Percentiles rank a stretch among this genome's conserved stretches.
phyloP scores from a whole-genome alignment of 1,284 basidiomycete species.

The Pseudozyma tsukubaensis region DNA sequence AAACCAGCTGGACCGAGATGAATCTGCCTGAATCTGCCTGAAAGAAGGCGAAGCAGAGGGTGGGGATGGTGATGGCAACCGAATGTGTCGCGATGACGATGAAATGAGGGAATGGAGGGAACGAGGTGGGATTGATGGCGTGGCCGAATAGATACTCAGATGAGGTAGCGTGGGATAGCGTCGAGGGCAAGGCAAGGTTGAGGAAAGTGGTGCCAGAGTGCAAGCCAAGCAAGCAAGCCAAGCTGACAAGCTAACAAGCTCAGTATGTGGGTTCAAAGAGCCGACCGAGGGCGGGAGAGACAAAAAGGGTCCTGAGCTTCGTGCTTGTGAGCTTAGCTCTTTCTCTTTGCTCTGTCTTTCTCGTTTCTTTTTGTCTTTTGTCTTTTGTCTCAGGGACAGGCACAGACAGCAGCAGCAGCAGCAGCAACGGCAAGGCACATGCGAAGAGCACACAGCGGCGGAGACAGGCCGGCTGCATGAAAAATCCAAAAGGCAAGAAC shows the following conservation, averaged over 20 bases:
- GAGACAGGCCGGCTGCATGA: not conserved
- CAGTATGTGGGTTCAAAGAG: not conserved
- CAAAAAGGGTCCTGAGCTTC: not conserved
- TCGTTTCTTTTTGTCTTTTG: too few relatives aligned
- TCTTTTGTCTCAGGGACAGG: too few relatives aligned
- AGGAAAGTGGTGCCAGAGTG: not conserved
- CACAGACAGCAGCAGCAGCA: not conserved
- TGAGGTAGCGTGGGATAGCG: not conserved
- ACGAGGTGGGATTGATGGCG: not conserved
- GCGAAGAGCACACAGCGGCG: not conserved
- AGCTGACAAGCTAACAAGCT: too few relatives aligned
- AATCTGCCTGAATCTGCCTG: not conserved
- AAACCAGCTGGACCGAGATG: too few relatives aligned
- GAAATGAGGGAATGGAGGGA: not conserved
- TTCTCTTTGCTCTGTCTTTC: too few relatives aligned
- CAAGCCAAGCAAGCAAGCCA: not conserved
- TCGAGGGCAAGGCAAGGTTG: not conserved
- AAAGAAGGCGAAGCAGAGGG: not conserved
- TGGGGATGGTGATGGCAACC: not conserved
- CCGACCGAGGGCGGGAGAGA: not conserved
- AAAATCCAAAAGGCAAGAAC: too few relatives aligned
- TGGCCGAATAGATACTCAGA: not conserved
- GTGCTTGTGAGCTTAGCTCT: not conserved
- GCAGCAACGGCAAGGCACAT: not conserved
- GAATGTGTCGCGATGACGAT: not conserved